phyloP scores from a whole-genome alignment of 805 yeast genomes.

The Metschnikowia shivogae region DNA sequence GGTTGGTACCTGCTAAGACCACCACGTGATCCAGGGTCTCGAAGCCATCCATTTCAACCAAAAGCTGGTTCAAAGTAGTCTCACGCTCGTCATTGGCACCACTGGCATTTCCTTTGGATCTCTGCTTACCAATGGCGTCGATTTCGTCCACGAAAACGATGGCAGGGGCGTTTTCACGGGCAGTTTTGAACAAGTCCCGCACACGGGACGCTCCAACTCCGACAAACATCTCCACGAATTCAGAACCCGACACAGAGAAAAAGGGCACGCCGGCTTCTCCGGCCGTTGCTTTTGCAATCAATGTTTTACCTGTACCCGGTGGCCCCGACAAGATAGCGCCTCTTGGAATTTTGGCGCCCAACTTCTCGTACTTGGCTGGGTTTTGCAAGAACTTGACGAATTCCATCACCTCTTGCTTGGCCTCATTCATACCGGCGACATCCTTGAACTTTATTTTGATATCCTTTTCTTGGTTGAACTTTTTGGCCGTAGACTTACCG shows the following conservation, averaged over 20 bases:
- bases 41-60: slow-evolving; percentile 96
- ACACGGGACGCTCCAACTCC: slow-evolving; percentile 97
- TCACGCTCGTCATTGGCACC: slow-evolving; percentile 93
- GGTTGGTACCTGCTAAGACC: slow-evolving; percentile 90
- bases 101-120: slow-evolving; percentile 59
- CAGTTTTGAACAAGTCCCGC: slow-evolving; percentile 85
- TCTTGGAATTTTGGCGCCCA: slow-evolving; percentile 93
- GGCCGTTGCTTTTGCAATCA: slow-evolving; percentile 91
- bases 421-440: slow-evolving; percentile 94
- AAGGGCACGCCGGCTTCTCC: slow-evolving; percentile 97
- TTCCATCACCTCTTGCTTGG: slow-evolving; percentile 93
- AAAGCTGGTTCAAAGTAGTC: slow-evolving; percentile 83
- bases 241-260: slow-evolving; percentile 87
- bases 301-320: slow-evolving; percentile 96
- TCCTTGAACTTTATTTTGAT: slow-evolving; percentile 80
- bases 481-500: slow-evolving; percentile 75
- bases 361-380: slow-evolving; percentile 76
- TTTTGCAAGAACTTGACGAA: slow-evolving; percentile 85
- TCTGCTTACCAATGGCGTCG: slow-evolving; percentile 90
- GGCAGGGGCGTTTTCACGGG: slow-evolving; percentile 85
- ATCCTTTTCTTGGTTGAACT: slow-evolving; percentile 78
- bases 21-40: slow-evolving; percentile 85
- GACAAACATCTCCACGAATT: slow-evolving; percentile 94
- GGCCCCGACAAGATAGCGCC: slow-evolving; percentile 95
- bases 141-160: slow-evolving; percentile 92